Conservation (phyloP, 192 early-diverging fungal species). For the Bifiguratus adelaidae region DNA sequence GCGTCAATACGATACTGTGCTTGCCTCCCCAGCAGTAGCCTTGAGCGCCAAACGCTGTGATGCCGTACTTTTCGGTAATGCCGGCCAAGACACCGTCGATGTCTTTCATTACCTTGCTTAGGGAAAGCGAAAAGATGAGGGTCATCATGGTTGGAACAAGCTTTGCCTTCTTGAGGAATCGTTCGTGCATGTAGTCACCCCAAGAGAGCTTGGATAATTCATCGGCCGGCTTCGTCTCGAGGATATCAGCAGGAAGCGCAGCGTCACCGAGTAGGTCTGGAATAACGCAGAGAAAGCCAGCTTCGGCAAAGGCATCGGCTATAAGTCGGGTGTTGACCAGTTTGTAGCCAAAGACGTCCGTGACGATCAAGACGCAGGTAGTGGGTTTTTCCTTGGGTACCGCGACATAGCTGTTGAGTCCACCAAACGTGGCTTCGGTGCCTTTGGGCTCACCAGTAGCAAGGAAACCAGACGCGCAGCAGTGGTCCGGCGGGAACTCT, state of each 20-base stretch:
- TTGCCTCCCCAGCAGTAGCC: neutral
- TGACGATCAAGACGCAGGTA: neutral
- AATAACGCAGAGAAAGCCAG: neutral
- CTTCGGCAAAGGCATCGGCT: neutral
- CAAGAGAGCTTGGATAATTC: too few relatives aligned
- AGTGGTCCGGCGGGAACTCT: too few relatives aligned
- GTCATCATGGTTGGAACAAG: too few relatives aligned
- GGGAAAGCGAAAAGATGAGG: too few relatives aligned
- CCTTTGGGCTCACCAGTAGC: neutral
- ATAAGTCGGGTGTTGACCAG: conserved; percentile 1
- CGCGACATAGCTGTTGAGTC: neutral
- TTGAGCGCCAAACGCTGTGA: neutral
- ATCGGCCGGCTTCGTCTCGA: too few relatives aligned
- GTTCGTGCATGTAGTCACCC: too few relatives aligned
- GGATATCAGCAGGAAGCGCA: neutral
- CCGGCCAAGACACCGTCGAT: neutral
- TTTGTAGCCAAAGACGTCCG: neutral
- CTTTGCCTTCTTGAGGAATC: too few relatives aligned
- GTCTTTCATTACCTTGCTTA: too few relatives aligned
- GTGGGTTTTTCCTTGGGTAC: neutral
- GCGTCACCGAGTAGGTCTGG: neutral
- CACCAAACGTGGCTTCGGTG: neutral
- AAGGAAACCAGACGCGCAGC: neutral
- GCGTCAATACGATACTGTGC: neutral
- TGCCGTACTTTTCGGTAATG: neutral